Percentiles rank a stretch among this genome's conserved stretches.
Conservation (phyloP, 139 green algal genomes). For the Chlamydomonas sphaeroides region DNA sequence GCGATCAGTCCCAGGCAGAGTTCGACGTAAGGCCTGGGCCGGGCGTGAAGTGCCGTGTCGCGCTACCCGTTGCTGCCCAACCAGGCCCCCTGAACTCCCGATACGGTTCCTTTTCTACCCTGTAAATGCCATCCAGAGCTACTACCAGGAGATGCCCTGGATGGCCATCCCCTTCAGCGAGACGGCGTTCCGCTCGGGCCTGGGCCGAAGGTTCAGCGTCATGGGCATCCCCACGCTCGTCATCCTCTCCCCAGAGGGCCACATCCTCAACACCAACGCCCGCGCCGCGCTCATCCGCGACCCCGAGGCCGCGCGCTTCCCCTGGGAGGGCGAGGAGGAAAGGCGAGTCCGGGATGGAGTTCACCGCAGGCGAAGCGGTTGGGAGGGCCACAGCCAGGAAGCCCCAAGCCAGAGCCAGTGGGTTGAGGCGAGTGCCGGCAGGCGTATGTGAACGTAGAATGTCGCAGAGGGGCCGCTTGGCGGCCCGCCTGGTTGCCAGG, state of each 20-base stretch:
- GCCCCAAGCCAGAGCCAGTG: no score
- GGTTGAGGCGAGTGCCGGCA: no score
- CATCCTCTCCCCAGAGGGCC: constrained; percentile 49
- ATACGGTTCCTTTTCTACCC: no score
- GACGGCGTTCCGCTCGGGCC: not conserved
- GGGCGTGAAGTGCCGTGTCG: no score
- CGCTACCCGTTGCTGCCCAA: no score
- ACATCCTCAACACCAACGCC: constrained; percentile 53
- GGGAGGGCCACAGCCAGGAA: no score
- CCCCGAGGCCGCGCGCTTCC: constrained; percentile 48
- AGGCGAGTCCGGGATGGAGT: no score
- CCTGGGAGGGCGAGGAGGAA: constrained; percentile 56
- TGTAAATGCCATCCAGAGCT: constrained; percentile 46
- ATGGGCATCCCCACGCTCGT: constrained; percentile 57
- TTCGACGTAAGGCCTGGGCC: constrained; percentile 52
- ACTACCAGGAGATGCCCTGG: constrained; percentile 58
- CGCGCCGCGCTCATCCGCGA: constrained; percentile 48
- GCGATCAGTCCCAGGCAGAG: constrained; percentile 45
- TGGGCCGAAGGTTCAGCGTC: constrained; percentile 33
- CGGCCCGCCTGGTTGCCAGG: no score
- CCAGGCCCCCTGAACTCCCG: no score
- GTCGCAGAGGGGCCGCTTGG: no score
- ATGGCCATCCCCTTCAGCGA: constrained; percentile 51
- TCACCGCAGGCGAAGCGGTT: no score
- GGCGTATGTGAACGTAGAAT: no score